These are phyloP conservation scores for Helianthus annuus DNA, from an alignment of 129 eudicot genomes.

Conservation along the genomic window DNA sequence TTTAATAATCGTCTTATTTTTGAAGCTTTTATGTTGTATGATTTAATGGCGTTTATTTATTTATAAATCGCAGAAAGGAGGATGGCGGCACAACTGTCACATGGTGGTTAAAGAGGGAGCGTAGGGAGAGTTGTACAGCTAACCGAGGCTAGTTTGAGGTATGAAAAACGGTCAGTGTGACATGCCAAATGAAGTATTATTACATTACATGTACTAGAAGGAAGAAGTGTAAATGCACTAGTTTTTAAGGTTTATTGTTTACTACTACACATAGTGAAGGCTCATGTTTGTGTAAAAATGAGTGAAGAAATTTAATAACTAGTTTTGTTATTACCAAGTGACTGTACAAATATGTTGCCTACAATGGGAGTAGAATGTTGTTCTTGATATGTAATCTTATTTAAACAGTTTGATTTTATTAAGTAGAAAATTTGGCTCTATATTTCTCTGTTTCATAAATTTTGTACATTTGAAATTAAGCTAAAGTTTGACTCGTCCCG, in stretches of 20 bases:
- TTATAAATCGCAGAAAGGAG: slow-evolving; percentile 64
- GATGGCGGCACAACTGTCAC: slow-evolving; percentile 68
- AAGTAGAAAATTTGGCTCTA: slow-evolving; percentile 17
- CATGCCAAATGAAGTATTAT: slow-evolving; percentile 53
- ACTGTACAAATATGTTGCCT: slow-evolving; percentile 40
- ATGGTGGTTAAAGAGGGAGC: slow-evolving; percentile 54
- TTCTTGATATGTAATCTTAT: slow-evolving; percentile 26
- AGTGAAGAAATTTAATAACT: slow-evolving; percentile 28
- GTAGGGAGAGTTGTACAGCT: slow-evolving; percentile 87
- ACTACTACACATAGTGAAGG: slow-evolving; percentile 65
- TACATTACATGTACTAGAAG: slow-evolving; percentile 67
- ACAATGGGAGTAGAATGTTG: slow-evolving; percentile 23
- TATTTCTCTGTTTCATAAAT: neutral
- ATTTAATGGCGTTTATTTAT: neutral
- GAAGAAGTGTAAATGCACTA: slow-evolving; percentile 86
- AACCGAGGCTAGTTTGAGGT: slow-evolving; percentile 93
- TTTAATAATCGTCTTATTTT: neutral
- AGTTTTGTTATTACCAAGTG: slow-evolving; percentile 34
- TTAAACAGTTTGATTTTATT: slow-evolving; percentile 19
- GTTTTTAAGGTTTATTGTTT: slow-evolving; percentile 55
- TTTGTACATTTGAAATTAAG: neutral
- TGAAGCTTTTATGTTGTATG: neutral
- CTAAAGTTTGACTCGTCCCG: too few species aligned
- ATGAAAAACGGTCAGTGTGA: slow-evolving; percentile 31
- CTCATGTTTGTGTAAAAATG: slow-evolving; percentile 40